Base-by-base conservation (phyloP, 768 basidiomycete genomes). In the Amanita muscaria region DNA sequence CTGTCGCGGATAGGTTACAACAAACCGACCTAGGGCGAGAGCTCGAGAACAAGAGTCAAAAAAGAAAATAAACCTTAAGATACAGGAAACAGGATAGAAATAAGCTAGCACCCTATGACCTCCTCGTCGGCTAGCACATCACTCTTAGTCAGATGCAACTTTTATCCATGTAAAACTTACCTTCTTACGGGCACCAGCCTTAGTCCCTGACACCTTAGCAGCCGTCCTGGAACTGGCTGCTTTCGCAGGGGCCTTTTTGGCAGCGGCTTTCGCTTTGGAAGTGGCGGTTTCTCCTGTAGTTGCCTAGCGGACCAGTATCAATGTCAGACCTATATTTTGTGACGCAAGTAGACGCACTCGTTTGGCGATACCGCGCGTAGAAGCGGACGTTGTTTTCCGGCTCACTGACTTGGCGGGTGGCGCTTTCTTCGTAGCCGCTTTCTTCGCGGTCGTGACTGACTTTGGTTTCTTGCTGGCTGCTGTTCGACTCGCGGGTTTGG, bases 221-320 rank as follows among this genome's bases (percentile, higher is more conserved):
- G 59, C 47, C 4, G 60, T 46, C 44, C 59, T 65, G 16, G 60
- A 48, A 11, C 59, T 59, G 3, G 59, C 33, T 29, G 53, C 51
- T 50, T 66, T 62, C 37, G 64, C 56, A 15, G 64, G 52, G 19
- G 60, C 47, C 47, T 61, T 59, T 58, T 69, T 67, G 22, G 64
- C 62, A 7, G 68, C 64, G 12, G 57, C 55, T 53, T 68, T 78
- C 46, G 72, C 67, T 46, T 69, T 70, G 4, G 64, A 52, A 24
- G 65, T 37, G 18, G 70, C 64, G 15, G 70, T 56, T 18, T 68
- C 66, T 4, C 72, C 70, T 41, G 65, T 66, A 9, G 64, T 62
- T 50, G 63, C 60, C 73, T 73, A 31, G 16, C 23, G 19, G 52
- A 23, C 27, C 24, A 15, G 11, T 6, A 5, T 39, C 31, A n/a